Conservation (phyloP, 257 asterid genomes). For the Solanum lignicaule region DNA sequence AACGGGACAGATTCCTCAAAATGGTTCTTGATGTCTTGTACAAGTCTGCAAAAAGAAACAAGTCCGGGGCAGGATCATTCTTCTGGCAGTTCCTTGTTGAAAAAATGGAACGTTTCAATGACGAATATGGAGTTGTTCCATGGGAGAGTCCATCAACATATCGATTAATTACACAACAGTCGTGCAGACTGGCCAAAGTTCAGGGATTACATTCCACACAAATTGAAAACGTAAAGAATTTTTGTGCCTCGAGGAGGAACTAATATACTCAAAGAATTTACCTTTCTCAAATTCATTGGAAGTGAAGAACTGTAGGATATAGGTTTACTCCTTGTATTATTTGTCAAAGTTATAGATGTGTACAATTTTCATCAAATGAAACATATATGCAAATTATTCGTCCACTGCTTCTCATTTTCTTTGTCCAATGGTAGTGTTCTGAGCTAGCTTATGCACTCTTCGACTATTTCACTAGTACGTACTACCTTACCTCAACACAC, state of each 20-base stretch:
- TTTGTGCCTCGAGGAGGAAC: conserved; percentile 33
- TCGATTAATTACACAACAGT: conserved; percentile 64
- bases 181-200: conserved; percentile 71
- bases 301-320: background rate
- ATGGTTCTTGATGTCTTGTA: conserved; percentile 58
- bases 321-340: background rate
- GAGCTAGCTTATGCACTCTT: background rate
- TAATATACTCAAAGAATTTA: background rate
- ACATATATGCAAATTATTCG: background rate
- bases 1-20: conserved; percentile 59
- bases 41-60: conserved; percentile 61
- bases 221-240: conserved; percentile 40
- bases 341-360: background rate
- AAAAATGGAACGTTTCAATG: conserved; percentile 81
- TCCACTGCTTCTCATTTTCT: background rate
- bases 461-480: background rate
- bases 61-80: conserved; percentile 75
- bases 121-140: conserved; percentile 88
- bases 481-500: no score
- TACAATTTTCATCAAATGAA: background rate
- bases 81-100: conserved; percentile 93
- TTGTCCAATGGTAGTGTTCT: background rate
- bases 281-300: background rate
- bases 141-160: conserved; percentile 64
- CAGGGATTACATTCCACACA: conserved; percentile 90